phyloP scores from a whole-genome alignment of 805 yeast species.

The Candida ulmi region DNA sequence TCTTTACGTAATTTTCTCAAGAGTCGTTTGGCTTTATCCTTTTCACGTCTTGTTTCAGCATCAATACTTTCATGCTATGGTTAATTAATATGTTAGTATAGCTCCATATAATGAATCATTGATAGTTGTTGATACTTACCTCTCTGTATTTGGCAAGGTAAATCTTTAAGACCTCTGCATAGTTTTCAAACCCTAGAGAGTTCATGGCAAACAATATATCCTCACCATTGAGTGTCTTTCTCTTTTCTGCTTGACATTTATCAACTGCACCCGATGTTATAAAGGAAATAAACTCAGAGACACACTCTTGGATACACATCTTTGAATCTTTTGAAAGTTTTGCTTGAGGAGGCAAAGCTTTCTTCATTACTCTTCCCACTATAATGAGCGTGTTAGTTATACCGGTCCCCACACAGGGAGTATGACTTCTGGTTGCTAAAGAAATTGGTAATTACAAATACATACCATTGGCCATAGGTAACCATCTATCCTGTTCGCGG shows the following conservation, averaged over 20 bases:
- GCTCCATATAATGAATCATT: too few species aligned
- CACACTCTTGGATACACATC: slow-evolving; percentile 80
- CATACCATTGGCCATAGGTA: slow-evolving; percentile 68
- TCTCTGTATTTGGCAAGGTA: slow-evolving; percentile 73
- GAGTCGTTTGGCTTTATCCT: slow-evolving; percentile 17
- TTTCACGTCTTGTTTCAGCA: slow-evolving; percentile 21
- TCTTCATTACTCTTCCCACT: slow-evolving; percentile 71
- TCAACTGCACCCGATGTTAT: slow-evolving; percentile 79
- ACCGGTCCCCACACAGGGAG: too few species aligned
- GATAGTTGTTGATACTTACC: slow-evolving; percentile 5
- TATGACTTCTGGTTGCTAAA: too few species aligned
- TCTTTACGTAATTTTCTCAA: slow-evolving; percentile 17
- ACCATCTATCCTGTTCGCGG: slow-evolving; percentile 75
- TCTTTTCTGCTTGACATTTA: slow-evolving; percentile 61
- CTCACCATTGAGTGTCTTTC: slow-evolving; percentile 78
- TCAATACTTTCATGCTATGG: slow-evolving; percentile 17
- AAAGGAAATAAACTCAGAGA: slow-evolving; percentile 74
- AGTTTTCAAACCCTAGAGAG: slow-evolving; percentile 75
- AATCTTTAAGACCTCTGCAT: slow-evolving; percentile 72
- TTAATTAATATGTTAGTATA: background rate
- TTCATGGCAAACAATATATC: slow-evolving; percentile 67
- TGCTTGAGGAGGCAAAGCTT: slow-evolving; percentile 63
- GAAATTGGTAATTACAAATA: background rate
- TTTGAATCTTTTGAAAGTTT: slow-evolving; percentile 76
- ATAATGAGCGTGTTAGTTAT: slow-evolving; percentile 3